Evolutionary conservation across 1,284 basidiomycete species (phyloP).

Genomic region (Polyporus tsugae): DNA sequence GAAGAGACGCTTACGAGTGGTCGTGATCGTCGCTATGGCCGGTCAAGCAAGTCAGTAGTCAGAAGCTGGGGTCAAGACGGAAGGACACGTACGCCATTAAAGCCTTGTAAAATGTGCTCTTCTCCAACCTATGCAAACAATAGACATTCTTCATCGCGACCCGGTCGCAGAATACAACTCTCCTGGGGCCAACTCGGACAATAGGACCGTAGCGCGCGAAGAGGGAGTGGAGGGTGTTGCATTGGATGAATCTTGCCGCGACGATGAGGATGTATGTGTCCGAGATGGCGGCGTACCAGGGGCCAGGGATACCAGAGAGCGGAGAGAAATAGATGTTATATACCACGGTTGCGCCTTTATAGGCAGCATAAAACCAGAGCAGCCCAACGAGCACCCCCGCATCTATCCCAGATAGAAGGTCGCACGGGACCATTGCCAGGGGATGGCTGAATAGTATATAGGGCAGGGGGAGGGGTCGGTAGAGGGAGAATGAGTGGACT

Average conservation of each 20-base stretch:
- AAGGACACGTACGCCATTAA: conserved; percentile 22
- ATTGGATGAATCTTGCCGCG: conserved; percentile 28
- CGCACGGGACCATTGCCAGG: not conserved
- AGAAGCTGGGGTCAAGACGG: not conserved
- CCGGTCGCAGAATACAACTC: conserved; percentile 30
- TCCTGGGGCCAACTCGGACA: conserved; percentile 33
- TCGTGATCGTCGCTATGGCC: conserved; percentile 31
- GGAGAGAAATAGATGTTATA: conserved; percentile 33
- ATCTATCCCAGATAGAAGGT: conserved; percentile 13
- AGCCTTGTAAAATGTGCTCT: conserved; percentile 39
- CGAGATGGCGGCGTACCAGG: conserved; percentile 36
- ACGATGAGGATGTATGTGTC: conserved; percentile 31
- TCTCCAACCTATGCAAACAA: conserved; percentile 27
- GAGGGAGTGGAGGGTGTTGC: conserved; percentile 29
- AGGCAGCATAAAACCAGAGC: not conserved
- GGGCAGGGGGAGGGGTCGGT: no score
- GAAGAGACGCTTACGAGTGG: conserved; percentile 29
- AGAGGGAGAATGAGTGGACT: no score
- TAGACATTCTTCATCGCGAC: conserved; percentile 30
- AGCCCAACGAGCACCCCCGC: not conserved
- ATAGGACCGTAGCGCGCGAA: conserved; percentile 33
- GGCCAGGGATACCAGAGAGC: conserved; percentile 33
- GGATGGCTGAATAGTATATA: no score
- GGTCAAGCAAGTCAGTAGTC: not conserved
- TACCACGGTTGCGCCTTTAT: not conserved